Evolutionary conservation across 129 eudicot genomes (phyloP), one percentile per base, ranked within the genome.

Genomic region (Chrysanthemum seticuspe): DNA sequence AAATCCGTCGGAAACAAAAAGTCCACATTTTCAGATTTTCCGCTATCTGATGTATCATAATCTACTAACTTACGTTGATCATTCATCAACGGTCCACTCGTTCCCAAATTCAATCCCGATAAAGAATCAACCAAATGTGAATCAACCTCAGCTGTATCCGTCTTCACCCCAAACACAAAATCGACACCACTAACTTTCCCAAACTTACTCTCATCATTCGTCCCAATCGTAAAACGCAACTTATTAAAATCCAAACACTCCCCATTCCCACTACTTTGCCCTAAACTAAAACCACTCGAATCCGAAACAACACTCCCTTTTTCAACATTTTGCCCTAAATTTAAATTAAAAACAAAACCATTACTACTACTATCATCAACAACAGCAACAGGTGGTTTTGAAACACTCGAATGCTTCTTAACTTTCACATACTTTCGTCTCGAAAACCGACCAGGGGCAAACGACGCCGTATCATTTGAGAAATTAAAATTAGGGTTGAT

Each of bases 391-490:
- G 36, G 36, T 31, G 18, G 29, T 70, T 62, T 59, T 29, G 34
- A 76, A 55, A 73, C 57, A 78, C 70, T 65, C 18, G 64, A 59
- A 44, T 76, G 88, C 68, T 78, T 85, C 79, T 85, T 92, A 72
- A 71, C 54, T 77, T 92, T 89, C 58, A 71, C 73, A 27, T 55
- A 65, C 82, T 89, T 87, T 65, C 91, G 70, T 68, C 79, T 58
- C 65, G 70, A 18, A 31, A 74, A 75, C 54, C 74, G 88, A 75
- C n/a, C 48, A 7, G 73, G 13, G 31, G 76, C 34, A 47, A 68
- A 73, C 45, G 58, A 52, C 13, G 74, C 15, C 54, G 74, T 70
- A 16, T 65, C 77, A 15, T 80, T 78, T 45, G 80, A 83, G 65
- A 78, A 74, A 72, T 82, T 57, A 14, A 82, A 72, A 72, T 82